Conservation (phyloP, 768 basidiomycete genomes). For the Boletales sp. region DNA sequence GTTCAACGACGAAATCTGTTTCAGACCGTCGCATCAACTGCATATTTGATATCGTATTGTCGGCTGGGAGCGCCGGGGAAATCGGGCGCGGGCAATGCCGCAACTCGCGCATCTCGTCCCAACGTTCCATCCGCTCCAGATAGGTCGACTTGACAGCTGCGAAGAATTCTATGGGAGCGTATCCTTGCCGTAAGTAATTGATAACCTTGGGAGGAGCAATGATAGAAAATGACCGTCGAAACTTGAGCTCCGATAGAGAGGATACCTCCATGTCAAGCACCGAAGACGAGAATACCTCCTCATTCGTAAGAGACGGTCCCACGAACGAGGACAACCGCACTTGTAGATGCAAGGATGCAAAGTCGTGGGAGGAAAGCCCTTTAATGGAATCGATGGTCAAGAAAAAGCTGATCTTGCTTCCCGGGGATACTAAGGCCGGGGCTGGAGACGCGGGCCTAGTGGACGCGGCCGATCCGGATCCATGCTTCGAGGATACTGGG, state of each 20-base stretch:
- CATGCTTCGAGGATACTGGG: slow-evolving; percentile 51
- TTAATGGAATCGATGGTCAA: slow-evolving; percentile 84
- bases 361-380: slow-evolving; percentile 88
- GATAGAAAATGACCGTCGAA: slow-evolving; percentile 79
- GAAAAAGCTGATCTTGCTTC: slow-evolving; percentile 82
- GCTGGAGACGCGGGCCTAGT: slow-evolving; percentile 76
- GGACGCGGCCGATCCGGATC: slow-evolving; percentile 57
- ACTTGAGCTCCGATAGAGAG: slow-evolving; percentile 74
- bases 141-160: slow-evolving; percentile 79
- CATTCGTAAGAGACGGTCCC: slow-evolving; percentile 61
- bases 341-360: slow-evolving; percentile 82
- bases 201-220: slow-evolving; percentile 71
- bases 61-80: slow-evolving; percentile 26
- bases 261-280: slow-evolving; percentile 69
- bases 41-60: slow-evolving; percentile 39
- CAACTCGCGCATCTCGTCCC: slow-evolving; percentile 91
- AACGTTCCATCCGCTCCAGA: slow-evolving; percentile 83
- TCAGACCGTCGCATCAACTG: slow-evolving; percentile 91
- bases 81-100: slow-evolving; percentile 42
- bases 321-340: slow-evolving; percentile 84
- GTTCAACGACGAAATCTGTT: slow-evolving; percentile 84
- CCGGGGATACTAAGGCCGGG: slow-evolving; percentile 62
- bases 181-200: slow-evolving; percentile 66
- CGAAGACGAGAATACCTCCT: slow-evolving; percentile 80
- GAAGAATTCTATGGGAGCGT: slow-evolving; percentile 89